A percentile compares a stretch with the other conserved stretches of the same genome.
Conservation (phyloP, 768 basidiomycete species). For the Tephrocybe rancida region DNA sequence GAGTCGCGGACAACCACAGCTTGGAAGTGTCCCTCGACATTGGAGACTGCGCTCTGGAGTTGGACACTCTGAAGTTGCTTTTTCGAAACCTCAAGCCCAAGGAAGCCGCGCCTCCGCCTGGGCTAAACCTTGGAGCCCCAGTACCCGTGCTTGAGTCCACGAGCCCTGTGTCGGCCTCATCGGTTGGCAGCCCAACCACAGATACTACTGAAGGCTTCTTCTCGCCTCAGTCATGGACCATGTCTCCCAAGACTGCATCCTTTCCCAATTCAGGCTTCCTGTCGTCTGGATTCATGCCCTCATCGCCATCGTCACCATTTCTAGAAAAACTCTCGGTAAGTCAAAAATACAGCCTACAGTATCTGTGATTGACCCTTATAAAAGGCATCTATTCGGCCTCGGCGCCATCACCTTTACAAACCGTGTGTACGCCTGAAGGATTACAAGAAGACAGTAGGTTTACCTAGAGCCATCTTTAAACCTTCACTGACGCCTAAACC, state of each 20-base stretch:
- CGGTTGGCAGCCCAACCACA: conserved; percentile 8
- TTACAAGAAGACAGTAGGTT: conserved; percentile 38
- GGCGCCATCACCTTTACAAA: conserved; percentile 37
- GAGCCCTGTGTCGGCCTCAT: neutral
- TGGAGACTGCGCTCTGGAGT: conserved; percentile 47
- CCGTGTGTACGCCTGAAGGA: conserved; percentile 43
- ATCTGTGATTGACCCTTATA: conserved; percentile 10
- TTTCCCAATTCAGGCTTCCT: conserved; percentile 8
- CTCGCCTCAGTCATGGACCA: conserved; percentile 10
- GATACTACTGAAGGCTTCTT: conserved; percentile 7
- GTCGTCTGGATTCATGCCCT: conserved; percentile 14
- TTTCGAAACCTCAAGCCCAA: conserved; percentile 23
- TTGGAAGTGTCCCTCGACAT: conserved; percentile 46
- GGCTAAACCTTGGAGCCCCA: neutral
- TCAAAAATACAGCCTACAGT: conserved; percentile 15
- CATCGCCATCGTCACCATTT: conserved; percentile 26
- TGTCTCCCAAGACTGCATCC: conserved; percentile 9
- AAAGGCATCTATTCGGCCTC: conserved; percentile 51
- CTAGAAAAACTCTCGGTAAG: conserved; percentile 26
- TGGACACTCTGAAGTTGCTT: conserved; percentile 43
- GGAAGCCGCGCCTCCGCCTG: neutral
- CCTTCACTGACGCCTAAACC: neutral
- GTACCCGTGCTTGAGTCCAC: neutral
- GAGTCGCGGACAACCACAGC: conserved; percentile 54
- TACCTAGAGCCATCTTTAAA: neutral